Evolutionary conservation across 495 filamentous ascomycete genomes (phyloP), one percentile per base, ranked within the genome.

Genomic region (Cudoniella acicularis): DNA sequence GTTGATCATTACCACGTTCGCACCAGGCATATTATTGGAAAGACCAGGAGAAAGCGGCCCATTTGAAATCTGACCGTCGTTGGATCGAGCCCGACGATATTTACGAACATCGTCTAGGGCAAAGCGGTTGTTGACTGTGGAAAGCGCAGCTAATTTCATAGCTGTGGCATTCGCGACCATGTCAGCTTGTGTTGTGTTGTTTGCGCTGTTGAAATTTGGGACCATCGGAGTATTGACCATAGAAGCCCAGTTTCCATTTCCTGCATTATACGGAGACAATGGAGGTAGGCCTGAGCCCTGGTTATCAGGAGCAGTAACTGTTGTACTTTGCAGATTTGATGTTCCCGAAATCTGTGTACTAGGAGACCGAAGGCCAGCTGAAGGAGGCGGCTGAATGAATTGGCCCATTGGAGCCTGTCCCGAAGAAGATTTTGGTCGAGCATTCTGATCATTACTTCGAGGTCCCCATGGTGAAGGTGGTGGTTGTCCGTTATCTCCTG

Each of bases 101-200:
- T 96, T 96, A 60, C 91, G 89, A 51, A 91, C 92, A 72, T 97
- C 92, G 62, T 98, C 94, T 59, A 98, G 79, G 36, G 96, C 93
- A 67, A 98, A 96, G 18, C 94, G 89, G 72, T 98, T 98, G 75
- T 97, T 98, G 55, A 98, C 94, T 3, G 94, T 98, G 10, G 93
- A 97, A 40, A 98, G 77, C 18, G 94, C 94, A 54, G 94, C 94
- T 43, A 98, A 82, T 73, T 98, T 98, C 94, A 98, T 98, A 16
- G 94, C 94, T 10, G 94, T 98, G 9, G 94, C 95, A 70, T 98
- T 98, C 46, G 94, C 94, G 54, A 98, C 90, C 92, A 98, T 97
- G 65, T 98, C 95, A 16, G 92, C 94, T 68, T 96, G 91, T 51
- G 80, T 85, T 36, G 59, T 77, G 76, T 56, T 75, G 20, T 46